phyloP scores from a whole-genome alignment of 805 yeast species.

The Candida andamanensis region DNA sequence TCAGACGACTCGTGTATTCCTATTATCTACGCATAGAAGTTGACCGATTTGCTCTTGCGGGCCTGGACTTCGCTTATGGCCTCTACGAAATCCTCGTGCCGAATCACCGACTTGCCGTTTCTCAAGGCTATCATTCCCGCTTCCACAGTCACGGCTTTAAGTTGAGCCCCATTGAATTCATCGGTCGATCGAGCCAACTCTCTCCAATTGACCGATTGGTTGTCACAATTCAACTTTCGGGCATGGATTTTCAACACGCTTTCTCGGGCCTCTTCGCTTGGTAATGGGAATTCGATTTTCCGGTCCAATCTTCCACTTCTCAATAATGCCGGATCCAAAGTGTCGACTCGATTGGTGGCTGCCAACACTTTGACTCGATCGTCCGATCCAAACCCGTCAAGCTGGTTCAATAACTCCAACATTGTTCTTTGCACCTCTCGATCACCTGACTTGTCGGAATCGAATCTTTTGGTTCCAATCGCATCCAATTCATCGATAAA shows the following conservation, averaged over 20 bases:
- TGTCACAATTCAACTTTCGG: constrained; percentile 89
- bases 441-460: constrained; percentile 42
- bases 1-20: background rate
- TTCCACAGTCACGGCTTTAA: constrained; percentile 97
- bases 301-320: constrained; percentile 98
- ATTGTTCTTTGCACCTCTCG: constrained; percentile 45
- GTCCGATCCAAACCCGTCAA: constrained; percentile 95
- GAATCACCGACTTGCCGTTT: constrained; percentile 84
- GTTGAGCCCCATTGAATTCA: constrained; percentile 98
- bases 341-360: constrained; percentile 97
- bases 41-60: constrained; percentile 89
- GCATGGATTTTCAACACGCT: constrained; percentile 96
- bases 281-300: constrained; percentile 96
- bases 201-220: constrained; percentile 88
- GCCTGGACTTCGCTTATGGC: constrained; percentile 98
- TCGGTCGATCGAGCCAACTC: constrained; percentile 97
- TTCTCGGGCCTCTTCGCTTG: constrained; percentile 96
- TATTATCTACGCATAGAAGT: constrained; percentile 75
- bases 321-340: constrained; percentile 94
- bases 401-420: constrained; percentile 45
- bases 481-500: constrained; percentile 46
- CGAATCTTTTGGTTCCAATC: constrained; percentile 43
- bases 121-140: constrained; percentile 99
- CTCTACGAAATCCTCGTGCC: constrained; percentile 97
- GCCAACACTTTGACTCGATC: constrained; percentile 96